Base-by-base conservation (phyloP, 768 basidiomycete genomes). In the Hypholoma sublateritium region DNA sequence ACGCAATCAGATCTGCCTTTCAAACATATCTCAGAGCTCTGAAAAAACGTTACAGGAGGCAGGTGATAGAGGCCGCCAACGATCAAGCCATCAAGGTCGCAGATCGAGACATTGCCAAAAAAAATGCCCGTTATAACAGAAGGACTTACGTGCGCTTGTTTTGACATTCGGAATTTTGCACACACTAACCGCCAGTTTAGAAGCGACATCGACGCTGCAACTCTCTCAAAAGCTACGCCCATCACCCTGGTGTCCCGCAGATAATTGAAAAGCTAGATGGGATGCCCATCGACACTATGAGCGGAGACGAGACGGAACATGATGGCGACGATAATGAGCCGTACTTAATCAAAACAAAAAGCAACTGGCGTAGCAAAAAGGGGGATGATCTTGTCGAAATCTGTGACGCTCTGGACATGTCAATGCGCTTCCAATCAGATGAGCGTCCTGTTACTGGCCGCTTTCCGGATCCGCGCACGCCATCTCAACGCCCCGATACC, bases 371-470 rank as follows among this genome's bases (percentile, higher is more conserved):
- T 14, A 53, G 43, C 19, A 41, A 41, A n/a, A 42, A 53, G 7
- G 53, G 24, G n/a, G 53, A 43, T n/a, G 39, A 53, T 7, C 43
- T 53, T 32, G 21, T 53, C 34, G 41, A 44, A 9, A 32, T 53
- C 17, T 44, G 41, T 11, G 53, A 53, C 44, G 53, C 41, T n/a
- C 41, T 53, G n/a, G 41, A 53, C 32, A 24, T 53, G 14, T 53
- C 53, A 17, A 53, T 42, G 17, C 53, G 53, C n/a, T 53, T 43
- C 42, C 17, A 41, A 9, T 8, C n/a, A 11, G 41, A 43, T 44
- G 53, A 24, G 5, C 53, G 53, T 3, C 24, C 43, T 5, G 43
- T 21, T 8, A 8, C 21, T 28, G 53, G 53, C 17, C 41, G 53
- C 6, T 53, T 53, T 45, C 53, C 53, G 4, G 53, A 42, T 44